Evolutionary conservation across 257 asterid species (phyloP).

Genomic region (Solanum microdontum): DNA sequence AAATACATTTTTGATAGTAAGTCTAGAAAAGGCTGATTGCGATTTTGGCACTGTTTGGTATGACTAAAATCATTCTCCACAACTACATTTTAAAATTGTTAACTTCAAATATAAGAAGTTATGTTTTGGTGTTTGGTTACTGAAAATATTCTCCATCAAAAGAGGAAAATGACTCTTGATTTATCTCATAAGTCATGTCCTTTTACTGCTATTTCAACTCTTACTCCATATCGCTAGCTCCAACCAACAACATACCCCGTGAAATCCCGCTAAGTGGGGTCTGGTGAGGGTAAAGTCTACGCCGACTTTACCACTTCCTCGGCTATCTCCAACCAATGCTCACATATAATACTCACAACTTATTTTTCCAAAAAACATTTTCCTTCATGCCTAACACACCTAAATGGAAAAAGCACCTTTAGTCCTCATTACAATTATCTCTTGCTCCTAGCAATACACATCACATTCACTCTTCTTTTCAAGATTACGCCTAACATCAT

Average conservation of each 20-base stretch:
- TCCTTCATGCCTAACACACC: neutral
- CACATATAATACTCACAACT: neutral
- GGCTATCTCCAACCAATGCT: neutral
- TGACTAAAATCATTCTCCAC: neutral
- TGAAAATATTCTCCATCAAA: neutral
- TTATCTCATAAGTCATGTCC: neutral
- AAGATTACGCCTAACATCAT: neutral
- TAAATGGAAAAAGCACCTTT: neutral
- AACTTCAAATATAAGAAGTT: neutral
- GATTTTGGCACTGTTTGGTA: neutral
- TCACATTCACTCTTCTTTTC: neutral
- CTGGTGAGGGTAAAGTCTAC: neutral
- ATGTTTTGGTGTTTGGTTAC: neutral
- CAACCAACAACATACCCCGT: neutral
- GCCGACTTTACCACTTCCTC: neutral
- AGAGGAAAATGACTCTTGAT: neutral
- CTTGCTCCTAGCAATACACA: neutral
- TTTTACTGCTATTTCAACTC: neutral
- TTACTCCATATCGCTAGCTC: neutral
- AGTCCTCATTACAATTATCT: neutral
- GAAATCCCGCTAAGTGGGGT: neutral
- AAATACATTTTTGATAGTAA: neutral
- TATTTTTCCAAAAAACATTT: neutral
- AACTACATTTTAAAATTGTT: neutral
- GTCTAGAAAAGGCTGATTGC: neutral